These are phyloP conservation scores for Gloeopeniophorella convolvens DNA, from an alignment of 768 basidiomycete species.

Conservation along the genomic window DNA sequence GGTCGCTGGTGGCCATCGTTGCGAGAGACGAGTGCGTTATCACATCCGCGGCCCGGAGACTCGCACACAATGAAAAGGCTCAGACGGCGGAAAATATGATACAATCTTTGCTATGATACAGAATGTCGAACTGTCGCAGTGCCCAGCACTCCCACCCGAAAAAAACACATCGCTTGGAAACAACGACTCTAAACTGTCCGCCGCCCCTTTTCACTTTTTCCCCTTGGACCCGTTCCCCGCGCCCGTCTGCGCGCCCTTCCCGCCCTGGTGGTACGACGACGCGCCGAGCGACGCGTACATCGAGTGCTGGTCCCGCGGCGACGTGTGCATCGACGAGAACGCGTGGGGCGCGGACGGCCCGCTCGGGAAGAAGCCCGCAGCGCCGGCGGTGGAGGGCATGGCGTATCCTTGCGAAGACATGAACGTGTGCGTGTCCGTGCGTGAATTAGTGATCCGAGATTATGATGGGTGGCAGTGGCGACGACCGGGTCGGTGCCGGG, in stretches of 20 bases:
- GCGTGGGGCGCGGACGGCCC: constrained; percentile 31
- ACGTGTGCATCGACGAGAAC: constrained; percentile 31
- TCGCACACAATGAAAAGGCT: too few relatives aligned
- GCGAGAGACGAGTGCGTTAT: neutral
- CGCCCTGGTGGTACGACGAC: neutral
- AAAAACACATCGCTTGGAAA: neutral
- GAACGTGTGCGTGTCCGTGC: neutral
- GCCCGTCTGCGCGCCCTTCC: constrained; percentile 1
- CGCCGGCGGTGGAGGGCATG: constrained; percentile 22
- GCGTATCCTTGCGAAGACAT: constrained; percentile 29
- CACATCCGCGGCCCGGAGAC: too few relatives aligned
- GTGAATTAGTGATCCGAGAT: neutral
- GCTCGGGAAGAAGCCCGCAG: constrained; percentile 30
- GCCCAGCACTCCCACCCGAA: neutral
- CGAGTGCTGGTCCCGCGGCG: constrained; percentile 28
- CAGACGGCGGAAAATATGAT: neutral
- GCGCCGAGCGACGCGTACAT: constrained; percentile 28
- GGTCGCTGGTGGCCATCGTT: constrained; percentile 22
- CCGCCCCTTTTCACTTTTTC: constrained; percentile 11
- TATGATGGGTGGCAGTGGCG: neutral
- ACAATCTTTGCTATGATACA: constrained; percentile 1
- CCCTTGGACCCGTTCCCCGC: neutral
- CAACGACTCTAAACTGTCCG: neutral
- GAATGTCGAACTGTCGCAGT: neutral
- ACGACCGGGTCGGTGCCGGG: neutral